Evolutionary conservation across 495 filamentous ascomycete genomes (phyloP), one percentile per base, ranked within the genome.

Genomic region (Penicillium desertorum): DNA sequence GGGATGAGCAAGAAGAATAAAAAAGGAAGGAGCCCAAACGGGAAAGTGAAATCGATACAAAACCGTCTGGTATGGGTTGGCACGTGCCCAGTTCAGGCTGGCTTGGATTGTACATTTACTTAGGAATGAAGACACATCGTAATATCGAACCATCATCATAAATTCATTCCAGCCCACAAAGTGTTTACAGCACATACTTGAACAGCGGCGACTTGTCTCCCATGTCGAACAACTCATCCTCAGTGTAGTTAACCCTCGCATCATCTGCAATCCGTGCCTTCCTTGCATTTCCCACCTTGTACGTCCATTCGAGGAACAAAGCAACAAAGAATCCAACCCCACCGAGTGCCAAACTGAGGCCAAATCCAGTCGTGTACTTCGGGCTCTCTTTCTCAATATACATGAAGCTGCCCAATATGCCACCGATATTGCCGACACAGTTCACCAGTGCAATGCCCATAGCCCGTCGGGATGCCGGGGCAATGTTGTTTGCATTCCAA

Each of bases 141-240:
- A 17, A 39, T 39, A 39, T 4, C 36, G 8, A 39, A 9, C 1
- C 3, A 34, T 7, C 6, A 39, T 39, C 16, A 39, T n/a, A 17
- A 39, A 39, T 39, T 17, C 36, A 39, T 39, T 17, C 16, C 14
- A 0, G 5, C 1, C 34, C 14, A 34, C 10, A 4, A 16, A 39
- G 6, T 39, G 17, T 39, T 20, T 37, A 50, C 30, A 36, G 25
- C 20, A 41, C 45, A 27, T 48, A 88, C 47, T 81, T 75, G 66
- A 84, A 88, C 9, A 82, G 80, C 47, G 81, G 59, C 5, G 81
- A 79, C 39, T 65, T 76, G 61, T 86, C 84, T 0, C 85, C 84
- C 65, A 78, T 58, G 17, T 67, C 70, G 23, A 79, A 81, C 58
- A 88, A 61, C 67, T 87, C 76, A 51, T 79, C 72, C 12, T 65